Base-by-base conservation (phyloP, 768 basidiomycete species). In the Leccinum rimulosum region DNA sequence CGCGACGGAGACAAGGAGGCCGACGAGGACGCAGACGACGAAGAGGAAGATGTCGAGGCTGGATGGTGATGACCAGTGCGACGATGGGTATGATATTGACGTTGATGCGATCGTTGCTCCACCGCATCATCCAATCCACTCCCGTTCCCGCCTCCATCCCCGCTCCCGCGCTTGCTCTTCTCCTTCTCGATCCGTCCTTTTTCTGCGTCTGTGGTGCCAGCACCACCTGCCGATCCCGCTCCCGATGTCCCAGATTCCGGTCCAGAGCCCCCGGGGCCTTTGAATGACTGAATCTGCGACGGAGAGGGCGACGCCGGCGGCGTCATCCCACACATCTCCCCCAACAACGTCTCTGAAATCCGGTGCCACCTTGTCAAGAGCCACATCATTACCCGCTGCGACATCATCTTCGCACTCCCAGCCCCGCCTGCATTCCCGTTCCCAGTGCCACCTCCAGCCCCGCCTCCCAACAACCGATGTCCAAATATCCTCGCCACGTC, bases 401-500 rank as follows among this genome's bases (percentile, higher is more conserved):
- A 70, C 7, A 64, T 58, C 28, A 51, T 30, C 52, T 64, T 33
- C 1, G 31, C 31, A 33, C 31, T 33, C 31, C 31, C 31, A 33
- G 31, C 31, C 11, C 10, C 31, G 1, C 31, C 10, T 33, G 10
- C 36, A 38, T 8, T 38, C 36, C 36, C 36, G 17, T 17, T 38
- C 7, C 36, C 36, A 38, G 15, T 33, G 31, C 31, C 11, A 33
- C 31, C 31, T 11, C 1, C 31, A 11, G 31, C 36, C 36, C 36
- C 36, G 15, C 15, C 36, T 38, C 36, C 77, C 49, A 80, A 67
- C 38, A 83, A 63, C 14, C 73, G 65, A 2, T 69, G 68, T 8
- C 78, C 81, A 54, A 83, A 84, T 52, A 82, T 77, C 47, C 76
- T 70, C 6, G 78, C 77, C 52, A 82, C 74, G 48, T 77, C 75